Evolutionary conservation across 768 basidiomycete genomes (phyloP).

Genomic region (Tricholoma saponaceum): DNA sequence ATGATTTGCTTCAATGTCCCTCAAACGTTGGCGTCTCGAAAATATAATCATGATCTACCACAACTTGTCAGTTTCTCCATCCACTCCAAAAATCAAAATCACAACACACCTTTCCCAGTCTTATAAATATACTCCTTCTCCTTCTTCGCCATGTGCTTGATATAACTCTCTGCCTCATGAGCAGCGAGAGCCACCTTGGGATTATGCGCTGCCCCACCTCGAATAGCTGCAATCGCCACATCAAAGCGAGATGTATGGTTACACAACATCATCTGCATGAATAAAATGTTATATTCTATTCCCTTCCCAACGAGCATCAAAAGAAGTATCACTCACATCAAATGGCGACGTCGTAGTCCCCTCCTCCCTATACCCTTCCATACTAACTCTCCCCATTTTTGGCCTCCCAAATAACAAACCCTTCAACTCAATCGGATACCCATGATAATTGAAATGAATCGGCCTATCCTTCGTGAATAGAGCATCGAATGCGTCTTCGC

Average conservation of each 20-base stretch:
- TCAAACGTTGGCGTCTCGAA: conserved; percentile 46
- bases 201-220: conserved; percentile 50
- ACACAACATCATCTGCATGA: conserved; percentile 66
- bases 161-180: conserved; percentile 50
- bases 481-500: conserved; percentile 53
- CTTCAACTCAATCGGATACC: conserved; percentile 70
- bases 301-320: not conserved
- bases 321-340: conserved; percentile 45
- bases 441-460: conserved; percentile 83
- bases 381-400: conserved; percentile 42
- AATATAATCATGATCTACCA: conserved; percentile 37
- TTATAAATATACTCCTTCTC: conserved; percentile 58
- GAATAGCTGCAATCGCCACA: conserved; percentile 58
- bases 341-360: conserved; percentile 84
- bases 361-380: conserved; percentile 57
- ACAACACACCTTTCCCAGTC: conserved; percentile 48
- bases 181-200: conserved; percentile 50
- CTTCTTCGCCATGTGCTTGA: conserved; percentile 59
- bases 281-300: not conserved
- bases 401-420: conserved; percentile 61
- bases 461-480: conserved; percentile 71
- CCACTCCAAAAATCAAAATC: not conserved
- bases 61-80: not conserved
- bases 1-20: conserved; percentile 8
- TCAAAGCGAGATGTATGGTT: conserved; percentile 67